Conservation (phyloP, 148 eudicot genomes). For the Silene conica region DNA sequence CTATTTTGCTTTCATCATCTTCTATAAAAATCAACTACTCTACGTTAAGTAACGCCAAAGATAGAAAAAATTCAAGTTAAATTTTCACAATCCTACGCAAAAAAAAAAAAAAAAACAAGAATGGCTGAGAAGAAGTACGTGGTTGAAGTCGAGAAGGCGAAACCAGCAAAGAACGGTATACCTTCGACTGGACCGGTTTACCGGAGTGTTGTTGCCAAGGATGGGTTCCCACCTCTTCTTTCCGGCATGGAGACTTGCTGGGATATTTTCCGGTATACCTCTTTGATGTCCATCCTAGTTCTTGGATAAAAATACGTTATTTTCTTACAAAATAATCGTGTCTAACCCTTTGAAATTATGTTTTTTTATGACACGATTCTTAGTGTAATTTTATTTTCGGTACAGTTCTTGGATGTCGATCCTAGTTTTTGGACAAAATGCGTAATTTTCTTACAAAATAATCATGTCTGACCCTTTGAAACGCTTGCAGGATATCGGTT, state of each 20-base stretch:
- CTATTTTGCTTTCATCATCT: background rate
- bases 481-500: conserved; percentile 59
- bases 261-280: conserved; percentile 75
- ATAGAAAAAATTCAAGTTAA: background rate
- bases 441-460: background rate
- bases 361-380: background rate
- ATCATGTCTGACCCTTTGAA: too few species aligned
- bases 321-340: background rate
- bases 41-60: background rate
- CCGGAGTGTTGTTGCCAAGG: conserved; percentile 57
- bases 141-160: conserved; percentile 73
- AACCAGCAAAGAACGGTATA: conserved; percentile 38
- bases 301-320: background rate
- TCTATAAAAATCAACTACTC: conserved; percentile 4
- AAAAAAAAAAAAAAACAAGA: background rate
- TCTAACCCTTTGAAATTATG: too few species aligned
- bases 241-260: conserved; percentile 69
- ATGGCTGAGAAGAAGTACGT: conserved; percentile 62
- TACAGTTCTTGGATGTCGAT: too few species aligned
- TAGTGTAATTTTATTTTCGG: too few species aligned
- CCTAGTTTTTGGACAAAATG: background rate
- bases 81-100: too few species aligned
- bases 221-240: conserved; percentile 69
- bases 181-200: conserved; percentile 87
- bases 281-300: background rate